These are phyloP conservation scores for Penicillium crustosum DNA, from an alignment of 2,329 filamentous ascomycete genomes.

Conservation along the genomic window DNA sequence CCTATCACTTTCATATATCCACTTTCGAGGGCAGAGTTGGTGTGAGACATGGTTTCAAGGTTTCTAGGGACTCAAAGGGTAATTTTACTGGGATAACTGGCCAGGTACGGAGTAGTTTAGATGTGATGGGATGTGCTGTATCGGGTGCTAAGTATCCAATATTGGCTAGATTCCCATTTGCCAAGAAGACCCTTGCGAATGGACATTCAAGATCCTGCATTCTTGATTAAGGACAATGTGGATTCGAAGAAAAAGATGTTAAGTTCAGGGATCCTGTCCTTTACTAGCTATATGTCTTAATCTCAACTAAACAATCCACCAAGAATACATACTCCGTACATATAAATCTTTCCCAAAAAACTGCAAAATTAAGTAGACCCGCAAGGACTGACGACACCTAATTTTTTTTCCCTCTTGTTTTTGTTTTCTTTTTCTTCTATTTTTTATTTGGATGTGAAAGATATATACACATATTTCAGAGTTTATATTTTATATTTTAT, in stretches of 20 bases:
- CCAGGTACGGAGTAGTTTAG: background rate
- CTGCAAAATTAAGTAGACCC: background rate
- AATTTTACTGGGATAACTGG: background rate
- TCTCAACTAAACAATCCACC: background rate
- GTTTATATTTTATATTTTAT: background rate
- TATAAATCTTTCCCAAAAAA: background rate
- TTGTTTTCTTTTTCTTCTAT: background rate
- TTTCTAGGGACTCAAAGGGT: background rate
- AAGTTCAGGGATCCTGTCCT: background rate
- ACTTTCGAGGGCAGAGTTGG: background rate
- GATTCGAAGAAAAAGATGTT: background rate
- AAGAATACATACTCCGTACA: no score
- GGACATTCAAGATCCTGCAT: slow-evolving; percentile 22
- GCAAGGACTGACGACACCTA: slow-evolving; percentile 3
- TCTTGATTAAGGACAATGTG: slow-evolving; percentile 17
- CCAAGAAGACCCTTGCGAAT: slow-evolving; percentile 22
- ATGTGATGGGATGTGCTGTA: background rate
- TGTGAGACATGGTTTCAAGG: background rate
- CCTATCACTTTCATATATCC: background rate
- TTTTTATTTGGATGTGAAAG: background rate
- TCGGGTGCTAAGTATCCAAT: background rate
- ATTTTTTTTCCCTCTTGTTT: background rate
- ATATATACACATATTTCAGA: background rate
- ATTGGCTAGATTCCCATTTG: slow-evolving; percentile 7
- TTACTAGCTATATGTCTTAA: background rate